Base-by-base conservation (phyloP, 139 green algal genomes). In the Eudorina sp. region DNA sequence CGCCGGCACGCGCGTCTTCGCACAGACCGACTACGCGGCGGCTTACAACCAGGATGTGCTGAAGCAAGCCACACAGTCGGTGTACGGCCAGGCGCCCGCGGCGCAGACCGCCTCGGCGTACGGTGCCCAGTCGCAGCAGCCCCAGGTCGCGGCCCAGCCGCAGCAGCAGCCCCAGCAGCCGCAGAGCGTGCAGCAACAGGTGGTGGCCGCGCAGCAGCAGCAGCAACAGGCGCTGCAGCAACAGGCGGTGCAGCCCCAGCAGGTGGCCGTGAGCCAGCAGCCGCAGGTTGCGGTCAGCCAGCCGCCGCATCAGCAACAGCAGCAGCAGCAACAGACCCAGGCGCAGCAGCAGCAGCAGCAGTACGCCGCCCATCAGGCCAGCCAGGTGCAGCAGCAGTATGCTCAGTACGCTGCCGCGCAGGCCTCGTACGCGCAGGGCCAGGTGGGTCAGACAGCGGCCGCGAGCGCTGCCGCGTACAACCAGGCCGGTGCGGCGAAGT, bases 11-110 rank as follows among this genome's bases (percentile, higher is more conserved):
- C 48, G 83, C 68, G 83, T 88, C 11, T 88, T 88, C 51, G 45
- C n/a, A 2, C 64, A 79, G 64, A 13, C 46, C 5, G 82, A 78
- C 66, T 88, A 88, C 66, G 9, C 78, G 1, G 51, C 43, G 1
- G 83, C 68, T 18, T 88, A 88, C 83, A 88, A 88, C 68, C 83
- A 88, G 66, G 83, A 88, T 14, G 83, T 72, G 18, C 83, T 88
- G 36, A 81, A 81, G 68, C 83, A 88, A 46, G 83, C 83, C 1
- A 76, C 83, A 16, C 83, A 88, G 83, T 72, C 83, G 18, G 83
- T 53, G 34, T 88, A 82, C 48, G 83, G 41, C 36, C 83, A 81
- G 83, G 68, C 68, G 21, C 83, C 83, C 1, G 82, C 46, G 27
- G 58, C 77, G 27, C 79, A 76, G 79, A 29, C 58, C 7, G 58